phyloP scores from a whole-genome alignment of 176 grass and related monocot genomes.

The bread wheat (Triticum aestivum) region IWGSC_CS_RefSeq_v2.1 NC_057811.1:370913483-370913982 shows the following conservation, averaged over 20 bases:
- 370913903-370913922: conserved; percentile 20
- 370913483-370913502: too few relatives aligned
- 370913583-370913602: too few relatives aligned
- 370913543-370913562: too few relatives aligned
- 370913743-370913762: not conserved
- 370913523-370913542: too few relatives aligned
- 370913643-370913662: not conserved
- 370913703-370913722: not conserved
- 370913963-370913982: not conserved
- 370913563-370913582: too few relatives aligned
- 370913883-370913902: not conserved
- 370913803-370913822: too few relatives aligned
- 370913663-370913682: not conserved
- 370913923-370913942: conserved; percentile 31
- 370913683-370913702: not conserved
- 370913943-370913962: not conserved
- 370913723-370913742: not conserved
- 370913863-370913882: not conserved
- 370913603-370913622: not conserved
- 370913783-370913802: not conserved
- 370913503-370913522: too few relatives aligned
- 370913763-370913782: not conserved
- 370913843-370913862: not conserved
- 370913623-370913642: not conserved
- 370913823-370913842: not conserved